Base-by-base conservation (phyloP, 495 filamentous ascomycete genomes). In the Paragyromitra xinjiangensis region DNA sequence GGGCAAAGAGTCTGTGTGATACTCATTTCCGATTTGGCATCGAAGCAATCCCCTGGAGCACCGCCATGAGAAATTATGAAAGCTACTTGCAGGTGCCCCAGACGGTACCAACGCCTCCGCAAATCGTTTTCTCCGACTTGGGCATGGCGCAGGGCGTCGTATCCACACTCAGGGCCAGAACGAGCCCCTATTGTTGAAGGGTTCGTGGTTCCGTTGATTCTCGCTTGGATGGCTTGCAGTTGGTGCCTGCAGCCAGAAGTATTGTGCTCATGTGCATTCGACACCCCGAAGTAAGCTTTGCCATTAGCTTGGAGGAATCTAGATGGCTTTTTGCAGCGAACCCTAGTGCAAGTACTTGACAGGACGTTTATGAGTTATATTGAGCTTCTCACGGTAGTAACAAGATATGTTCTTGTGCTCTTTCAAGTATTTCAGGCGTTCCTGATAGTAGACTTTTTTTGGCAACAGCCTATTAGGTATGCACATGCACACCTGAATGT, bases 191-290 rank as follows among this genome's bases (percentile, higher is more conserved):
- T 34, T 34, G 29, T 3, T 34, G 9, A 16, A 39, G 29, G 12
- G 29, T 39, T 37, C 29, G 24, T 44, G 14, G 39, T 42, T 42
- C 2, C 11, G 3, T 42, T 44, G 39, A n/a, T n/a, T 40, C 37
- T 63, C 59, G 37, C 34, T 63, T 63, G n/a, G 59, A 12, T 63
- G n/a, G 39, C 37, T 7, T 63, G 37, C 39, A 37, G 53, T 29
- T 29, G 16, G 56, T 37, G 56, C 24, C n/a, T 34, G 26, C 11
- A 34, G 26, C 19, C 19, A 7, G 6, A 61, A 16, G 56, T 39
- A 34, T 34, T 34, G 6, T 37, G 14, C 11, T 12, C 22, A 24
- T 29, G 24, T 8, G 29, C 6, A 29, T 26, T 26, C 29, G 53
- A 56, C 22, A 56, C 22, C 22, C 22, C 14, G 26, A 26, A 19